Evolutionary conservation across 1,284 basidiomycete genomes (phyloP), one percentile per base, ranked within the genome.

Genomic region (Sporisorium sorghi): DNA sequence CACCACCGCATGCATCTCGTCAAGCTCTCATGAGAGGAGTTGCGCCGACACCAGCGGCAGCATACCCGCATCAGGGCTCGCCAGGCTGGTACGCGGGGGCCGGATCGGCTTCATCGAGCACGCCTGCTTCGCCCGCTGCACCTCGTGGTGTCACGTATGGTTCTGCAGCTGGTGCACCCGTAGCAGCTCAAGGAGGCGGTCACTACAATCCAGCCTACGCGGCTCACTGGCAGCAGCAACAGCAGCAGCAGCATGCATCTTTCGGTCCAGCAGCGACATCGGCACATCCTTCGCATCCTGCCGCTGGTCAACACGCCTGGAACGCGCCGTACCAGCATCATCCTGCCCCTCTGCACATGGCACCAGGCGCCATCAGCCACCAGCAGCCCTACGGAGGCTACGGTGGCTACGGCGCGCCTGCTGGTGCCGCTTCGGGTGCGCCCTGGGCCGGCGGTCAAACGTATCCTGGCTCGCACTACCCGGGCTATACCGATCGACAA

Each of bases 131-230:
- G 15, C 67, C 67, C 3, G 51, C 44, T 9, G 48, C 37, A 33
- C 17, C 43, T 17, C 47, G 48, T 43, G 37, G 33, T 10, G n/a
- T 47, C 26, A 39, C 58, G 14, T 61, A 65, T 47, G 58, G 50
- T 40, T 40, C 58, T 2, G 70, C 51, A 37, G 49, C 46, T 24
- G 63, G 28, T 14, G 58, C 47, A n/a, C 43, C 57, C 2, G 40
- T 48, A 9, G 3, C 57, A 17, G 56, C 35, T 23, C 48, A 52
- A 35, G 43, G 65, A 3, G 68, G 68, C 5, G 68, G 68, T 2
- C 73, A 75, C 32, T 75, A 70, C 52, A 75, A 75, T 19, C 73
- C 73, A 0, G 68, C 60, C 5, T 75, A 71, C 26, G 64, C 58
- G 9, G 60, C 35, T 14, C 60, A 65, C 43, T 75, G 73, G 73